Evolutionary conservation across 2,329 filamentous ascomycete genomes (phyloP), one percentile per base, ranked within the genome.

Genomic region (Aureobasidium musti): DNA sequence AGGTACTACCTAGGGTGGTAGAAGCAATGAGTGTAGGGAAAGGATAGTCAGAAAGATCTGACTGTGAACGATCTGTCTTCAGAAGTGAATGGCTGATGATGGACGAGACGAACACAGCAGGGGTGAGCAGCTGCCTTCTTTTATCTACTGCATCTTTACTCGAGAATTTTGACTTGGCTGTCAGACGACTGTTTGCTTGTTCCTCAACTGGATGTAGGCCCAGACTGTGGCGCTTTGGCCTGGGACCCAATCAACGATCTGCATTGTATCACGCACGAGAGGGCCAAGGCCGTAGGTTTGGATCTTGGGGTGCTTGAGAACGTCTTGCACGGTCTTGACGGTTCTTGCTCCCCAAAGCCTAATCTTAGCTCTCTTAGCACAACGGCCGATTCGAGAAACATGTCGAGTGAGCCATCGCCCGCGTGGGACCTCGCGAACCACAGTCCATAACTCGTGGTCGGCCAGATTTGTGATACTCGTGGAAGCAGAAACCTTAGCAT

Each of bases 231-330:
- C 61, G 54, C 23, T 45, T 53, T 19, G 26, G 11, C 35, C 35
- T 37, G 61, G 61, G 37, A 26, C 33, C 61, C 61, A 64, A 64
- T 64, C 61, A 64, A 37, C 17, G 49, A 10, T 6, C 28, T 8
- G 19, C 26, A 43, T 37, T 43, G 17, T 26, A 43, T 37, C 61
- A 64, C 61, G 61, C 61, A 41, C 61, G 28, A 64, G 49, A 17
- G 5, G 49, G 61, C 61, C 61, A 64, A 64, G 61, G 26, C 37
- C 49, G 7, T 45, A 39, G 49, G 21, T 49, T 54, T 54, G 47
- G 49, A 53, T 64, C 61, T 64, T 54, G 61, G 47, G 61, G 47
- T 64, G 61, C 61, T 63, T 63, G 59, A 63, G 59, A 63, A 63
- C 33, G 61, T 64, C 35, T 53, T 43, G 61, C 49, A 53, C 59